A percentile compares a stretch with the other conserved stretches of the same genome.
Conservation (phyloP, 345 rosid genomes). For the Lepidium didymum region DNA sequence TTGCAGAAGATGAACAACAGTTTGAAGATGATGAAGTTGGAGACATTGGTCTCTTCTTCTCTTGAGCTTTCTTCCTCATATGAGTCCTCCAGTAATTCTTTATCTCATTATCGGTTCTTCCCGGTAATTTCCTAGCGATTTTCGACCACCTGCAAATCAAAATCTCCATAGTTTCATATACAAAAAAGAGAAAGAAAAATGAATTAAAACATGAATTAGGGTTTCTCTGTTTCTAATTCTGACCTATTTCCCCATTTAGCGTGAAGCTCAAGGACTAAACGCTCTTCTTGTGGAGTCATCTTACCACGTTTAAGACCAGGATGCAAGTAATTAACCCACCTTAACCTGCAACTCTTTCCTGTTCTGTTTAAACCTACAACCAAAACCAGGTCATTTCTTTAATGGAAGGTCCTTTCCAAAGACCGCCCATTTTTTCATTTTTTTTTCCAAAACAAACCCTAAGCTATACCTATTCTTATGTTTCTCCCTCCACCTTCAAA, state of each 20-base stretch:
- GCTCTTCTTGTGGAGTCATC: slow-evolving; percentile 92
- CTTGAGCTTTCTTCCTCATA: slow-evolving; percentile 89
- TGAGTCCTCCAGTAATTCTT: slow-evolving; percentile 99
- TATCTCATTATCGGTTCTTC: slow-evolving; percentile 94
- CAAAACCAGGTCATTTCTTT: slow-evolving; percentile 42
- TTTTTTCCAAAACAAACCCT: slow-evolving; percentile 30
- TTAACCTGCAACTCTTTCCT: slow-evolving; percentile 98
- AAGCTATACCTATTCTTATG: slow-evolving; percentile 53
- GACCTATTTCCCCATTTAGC: slow-evolving; percentile 97
- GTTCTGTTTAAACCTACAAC: slow-evolving; percentile 96
- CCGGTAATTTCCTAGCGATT: slow-evolving; percentile 87
- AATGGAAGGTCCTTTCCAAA: slow-evolving; percentile 44
- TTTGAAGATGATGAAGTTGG: slow-evolving; percentile 53
- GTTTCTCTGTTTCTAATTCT: slow-evolving; percentile 17
- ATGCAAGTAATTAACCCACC: slow-evolving; percentile 98
- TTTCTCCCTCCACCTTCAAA: slow-evolving; percentile 99
- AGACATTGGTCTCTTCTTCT: slow-evolving; percentile 41
- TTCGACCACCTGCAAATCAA: slow-evolving; percentile 77
- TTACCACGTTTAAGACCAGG: slow-evolving; percentile 97
- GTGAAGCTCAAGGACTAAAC: slow-evolving; percentile 85
- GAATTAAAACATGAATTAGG: not conserved
- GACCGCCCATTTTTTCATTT: slow-evolving; percentile 33
- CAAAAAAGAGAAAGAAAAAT: not conserved
- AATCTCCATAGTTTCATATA: not conserved
- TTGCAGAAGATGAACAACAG: slow-evolving; percentile 39